Evolutionary conservation across 208 protist genomes (phyloP).

Genomic region (Leishmania martiniquensis): DNA sequence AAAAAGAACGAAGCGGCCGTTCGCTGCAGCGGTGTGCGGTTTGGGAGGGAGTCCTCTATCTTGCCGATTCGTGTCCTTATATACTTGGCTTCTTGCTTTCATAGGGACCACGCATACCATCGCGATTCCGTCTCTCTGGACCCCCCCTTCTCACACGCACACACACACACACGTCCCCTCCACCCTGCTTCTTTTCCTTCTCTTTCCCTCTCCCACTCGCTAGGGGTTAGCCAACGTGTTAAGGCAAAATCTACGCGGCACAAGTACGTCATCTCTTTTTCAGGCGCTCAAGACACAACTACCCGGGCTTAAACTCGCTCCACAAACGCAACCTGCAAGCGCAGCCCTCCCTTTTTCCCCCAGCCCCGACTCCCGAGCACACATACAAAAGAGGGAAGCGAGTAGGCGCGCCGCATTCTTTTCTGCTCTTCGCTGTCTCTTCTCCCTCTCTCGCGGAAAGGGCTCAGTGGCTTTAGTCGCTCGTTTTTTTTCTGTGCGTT

Average conservation of each 20-base stretch:
- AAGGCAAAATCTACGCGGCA: background rate
- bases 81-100: background rate
- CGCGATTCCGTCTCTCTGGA: background rate
- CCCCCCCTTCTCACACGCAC: no score
- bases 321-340: background rate
- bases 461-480: background rate
- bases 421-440: background rate
- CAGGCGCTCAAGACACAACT: background rate
- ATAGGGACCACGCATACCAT: background rate
- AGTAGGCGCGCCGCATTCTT: background rate
- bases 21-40: background rate
- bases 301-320: no score
- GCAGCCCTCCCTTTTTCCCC: background rate
- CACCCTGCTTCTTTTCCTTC: no score
- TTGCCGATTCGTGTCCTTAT: background rate
- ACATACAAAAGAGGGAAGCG: background rate
- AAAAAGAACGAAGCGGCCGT: no score
- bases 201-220: background rate
- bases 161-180: no score
- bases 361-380: background rate
- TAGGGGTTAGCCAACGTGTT: background rate
- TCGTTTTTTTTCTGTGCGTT: background rate
- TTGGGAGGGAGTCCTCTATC: background rate
- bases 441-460: background rate
- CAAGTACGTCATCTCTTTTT: background rate